A percentile compares a stretch with the other conserved stretches of the same genome.
phyloP scores from a whole-genome alignment of 257 asterid genomes.

The Rhazya stricta region DNA sequence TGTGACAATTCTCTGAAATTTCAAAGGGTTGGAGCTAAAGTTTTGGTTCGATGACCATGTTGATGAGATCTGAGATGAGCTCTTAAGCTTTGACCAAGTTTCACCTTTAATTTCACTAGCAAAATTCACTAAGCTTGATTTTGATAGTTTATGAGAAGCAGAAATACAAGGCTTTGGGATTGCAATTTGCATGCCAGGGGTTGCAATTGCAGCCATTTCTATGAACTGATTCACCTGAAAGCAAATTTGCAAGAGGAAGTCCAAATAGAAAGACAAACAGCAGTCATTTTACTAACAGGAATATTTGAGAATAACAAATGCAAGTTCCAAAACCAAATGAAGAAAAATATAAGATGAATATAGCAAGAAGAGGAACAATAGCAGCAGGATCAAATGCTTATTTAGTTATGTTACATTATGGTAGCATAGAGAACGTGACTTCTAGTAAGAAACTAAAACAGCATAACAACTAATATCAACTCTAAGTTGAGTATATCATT shows the following conservation, averaged over 20 bases:
- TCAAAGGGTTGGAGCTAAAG: conserved; percentile 18
- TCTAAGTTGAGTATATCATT: neutral
- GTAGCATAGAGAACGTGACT: neutral
- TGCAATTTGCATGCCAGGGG: conserved; percentile 42
- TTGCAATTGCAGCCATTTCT: conserved; percentile 60
- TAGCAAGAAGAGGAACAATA: neutral
- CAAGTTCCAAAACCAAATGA: neutral
- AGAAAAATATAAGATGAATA: neutral
- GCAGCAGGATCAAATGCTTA: neutral
- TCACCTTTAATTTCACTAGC: conserved; percentile 37
- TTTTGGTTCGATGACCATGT: conserved; percentile 32
- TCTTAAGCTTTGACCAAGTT: conserved; percentile 39
- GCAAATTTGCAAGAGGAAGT: conserved; percentile 28
- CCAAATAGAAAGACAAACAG: conserved; percentile 2
- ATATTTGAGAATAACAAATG: neutral
- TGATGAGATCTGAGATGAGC: conserved; percentile 41
- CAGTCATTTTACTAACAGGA: neutral
- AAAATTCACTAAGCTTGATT: conserved; percentile 44
- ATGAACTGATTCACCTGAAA: conserved; percentile 15
- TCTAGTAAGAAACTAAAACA: neutral
- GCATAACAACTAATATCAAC: neutral
- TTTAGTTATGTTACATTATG: neutral
- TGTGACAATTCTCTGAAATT: conserved; percentile 33
- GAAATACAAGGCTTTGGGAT: conserved; percentile 27
- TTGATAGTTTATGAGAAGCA: conserved; percentile 35